A percentile compares a stretch with the other conserved stretches of the same genome.
These are phyloP conservation scores for Cryptosporidium meleagridis DNA, from an alignment of 169 alveolate genomes.

Conservation along the genomic window DNA sequence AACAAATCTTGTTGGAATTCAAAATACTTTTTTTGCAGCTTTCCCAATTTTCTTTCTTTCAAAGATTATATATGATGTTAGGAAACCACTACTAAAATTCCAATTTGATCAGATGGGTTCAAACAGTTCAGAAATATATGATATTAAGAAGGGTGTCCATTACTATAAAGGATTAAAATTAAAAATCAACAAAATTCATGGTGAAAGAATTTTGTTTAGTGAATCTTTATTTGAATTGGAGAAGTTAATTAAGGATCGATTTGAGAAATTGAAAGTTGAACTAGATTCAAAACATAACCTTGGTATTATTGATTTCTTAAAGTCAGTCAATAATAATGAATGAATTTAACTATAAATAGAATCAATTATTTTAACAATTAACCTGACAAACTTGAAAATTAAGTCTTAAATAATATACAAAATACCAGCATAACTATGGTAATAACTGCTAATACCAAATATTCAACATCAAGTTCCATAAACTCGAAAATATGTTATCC, in stretches of 20 bases:
- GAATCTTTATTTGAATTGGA: slow-evolving; percentile 9
- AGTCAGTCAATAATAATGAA: background rate
- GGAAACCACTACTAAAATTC: background rate
- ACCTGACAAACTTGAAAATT: too few relatives aligned
- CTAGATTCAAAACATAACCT: background rate
- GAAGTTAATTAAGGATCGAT: background rate
- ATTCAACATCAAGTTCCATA: background rate
- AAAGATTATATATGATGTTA: background rate
- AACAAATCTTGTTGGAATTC: background rate
- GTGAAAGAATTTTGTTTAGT: slow-evolving; percentile 1
- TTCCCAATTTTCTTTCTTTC: slow-evolving; percentile 20
- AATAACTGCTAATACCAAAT: background rate
- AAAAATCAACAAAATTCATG: slow-evolving; percentile 18
- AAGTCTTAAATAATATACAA: too few relatives aligned
- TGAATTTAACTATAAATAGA: too few relatives aligned
- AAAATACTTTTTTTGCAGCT: slow-evolving; percentile 16
- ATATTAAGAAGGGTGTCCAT: slow-evolving; percentile 7
- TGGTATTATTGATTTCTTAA: background rate
- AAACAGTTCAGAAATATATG: background rate
- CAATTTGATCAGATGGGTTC: background rate
- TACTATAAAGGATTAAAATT: slow-evolving; percentile 3
- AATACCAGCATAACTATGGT: too few relatives aligned
- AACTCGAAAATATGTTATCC: background rate
- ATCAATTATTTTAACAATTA: too few relatives aligned
- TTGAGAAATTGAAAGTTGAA: background rate